Evolutionary conservation across 169 alveolate genomes (phyloP), one percentile per base, ranked within the genome.

Genomic region (Ichthyophthirius multifiliis): DNA sequence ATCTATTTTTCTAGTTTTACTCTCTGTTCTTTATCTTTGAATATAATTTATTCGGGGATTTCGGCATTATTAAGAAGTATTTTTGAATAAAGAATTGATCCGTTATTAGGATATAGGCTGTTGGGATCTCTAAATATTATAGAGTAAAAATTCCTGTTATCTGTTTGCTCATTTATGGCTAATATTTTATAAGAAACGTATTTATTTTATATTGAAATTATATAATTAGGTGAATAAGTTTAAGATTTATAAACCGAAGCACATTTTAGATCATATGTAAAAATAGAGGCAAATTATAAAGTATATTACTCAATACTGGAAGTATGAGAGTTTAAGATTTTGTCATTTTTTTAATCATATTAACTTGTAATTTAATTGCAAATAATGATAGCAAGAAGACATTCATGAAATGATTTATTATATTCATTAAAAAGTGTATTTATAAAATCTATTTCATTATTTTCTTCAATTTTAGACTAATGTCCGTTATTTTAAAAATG

Each of bases 51-150:
- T 7, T 16, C 23, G 31, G 71, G 71, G 23, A 55, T 5, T 55
- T 55, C 71, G 6, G 43, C 31, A 55, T 27, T 55, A 34, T 55
- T 15, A 20, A 20, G 9, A 18, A 55, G 31, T 2, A 55, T 55
- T 55, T 55, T 55, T 13, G 71, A 13, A 5, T 55, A 55, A 6
- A 55, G 43, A 7, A 55, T 39, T 27, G 71, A 23, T 27, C 71
- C 71, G 23, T 39, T 55, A 6, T 55, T 55, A 15, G 71, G 71
- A 18, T 20, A 55, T 2, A 55, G 18, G 43, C 71, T 55, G 9
- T 55, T 55, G 31, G 71, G 71, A 55, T 55, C 71, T 55, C 71
- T 55, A 55, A 55, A 55, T 4, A 55, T 16, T 13, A 55, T 55
- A 1, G 71, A 55, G 31, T 27, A 55, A 7, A 15, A 55, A 3